These are phyloP conservation scores for Pisolithus orientalis DNA, from an alignment of 768 basidiomycete genomes.

Conservation along the genomic window DNA sequence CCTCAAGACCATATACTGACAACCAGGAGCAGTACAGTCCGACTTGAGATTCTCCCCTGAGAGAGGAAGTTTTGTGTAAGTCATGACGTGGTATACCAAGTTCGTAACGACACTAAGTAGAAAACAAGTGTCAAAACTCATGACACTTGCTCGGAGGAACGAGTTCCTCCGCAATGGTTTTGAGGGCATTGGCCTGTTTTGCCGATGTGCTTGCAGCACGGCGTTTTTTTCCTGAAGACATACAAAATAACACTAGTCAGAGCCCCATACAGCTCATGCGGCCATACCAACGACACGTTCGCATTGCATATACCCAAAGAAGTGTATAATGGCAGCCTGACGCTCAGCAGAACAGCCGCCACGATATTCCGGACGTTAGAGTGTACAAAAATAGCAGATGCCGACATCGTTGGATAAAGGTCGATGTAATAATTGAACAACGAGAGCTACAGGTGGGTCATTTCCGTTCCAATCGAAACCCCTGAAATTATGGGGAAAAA, in stretches of 20 bases:
- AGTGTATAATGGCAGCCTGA: neutral
- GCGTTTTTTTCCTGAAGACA: neutral
- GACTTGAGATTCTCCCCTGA: too few species aligned
- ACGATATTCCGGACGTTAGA: constrained; percentile 14
- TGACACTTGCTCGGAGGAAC: too few species aligned
- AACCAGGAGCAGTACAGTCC: too few species aligned
- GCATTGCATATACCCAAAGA: too few species aligned
- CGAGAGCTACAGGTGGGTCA: constrained; percentile 16
- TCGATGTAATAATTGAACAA: constrained; percentile 9
- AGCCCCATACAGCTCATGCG: constrained; percentile 1
- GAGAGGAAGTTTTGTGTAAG: too few species aligned
- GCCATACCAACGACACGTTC: neutral
- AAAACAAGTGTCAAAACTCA: neutral
- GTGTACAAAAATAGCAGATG: constrained; percentile 21
- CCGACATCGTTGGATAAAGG: constrained; percentile 18
- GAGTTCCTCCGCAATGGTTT: too few species aligned
- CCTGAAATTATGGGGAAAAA: constrained; percentile 16
- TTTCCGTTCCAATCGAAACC: constrained; percentile 20
- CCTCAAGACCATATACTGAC: too few species aligned
- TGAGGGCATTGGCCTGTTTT: neutral
- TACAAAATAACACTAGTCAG: neutral
- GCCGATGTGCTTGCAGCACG: constrained; percentile 1
- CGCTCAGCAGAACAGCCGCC: constrained; percentile 13
- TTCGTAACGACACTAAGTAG: neutral
- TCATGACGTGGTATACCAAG: neutral